phyloP scores from a whole-genome alignment of 2,329 filamentous ascomycete species.

The Fonsecaea pugnacius region DNA sequence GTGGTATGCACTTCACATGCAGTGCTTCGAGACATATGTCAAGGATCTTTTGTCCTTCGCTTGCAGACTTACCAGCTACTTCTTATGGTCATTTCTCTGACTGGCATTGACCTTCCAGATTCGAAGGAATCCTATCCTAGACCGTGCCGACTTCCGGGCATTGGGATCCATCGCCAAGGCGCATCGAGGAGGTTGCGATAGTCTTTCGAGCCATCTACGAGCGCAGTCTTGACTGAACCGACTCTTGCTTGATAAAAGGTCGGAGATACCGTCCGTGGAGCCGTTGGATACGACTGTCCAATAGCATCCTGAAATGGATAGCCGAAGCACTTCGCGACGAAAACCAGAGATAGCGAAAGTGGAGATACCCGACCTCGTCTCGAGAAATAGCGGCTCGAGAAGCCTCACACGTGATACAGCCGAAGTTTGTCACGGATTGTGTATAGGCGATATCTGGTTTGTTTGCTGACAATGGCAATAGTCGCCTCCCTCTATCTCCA shows the following conservation, averaged over 20 bases:
- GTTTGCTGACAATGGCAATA: not conserved
- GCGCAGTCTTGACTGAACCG: not conserved
- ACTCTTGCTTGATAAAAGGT: not conserved
- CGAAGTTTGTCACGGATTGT: not conserved
- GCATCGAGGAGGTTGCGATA: not conserved
- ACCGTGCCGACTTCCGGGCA: not conserved
- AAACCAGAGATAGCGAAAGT: not conserved
- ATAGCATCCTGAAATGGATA: not conserved
- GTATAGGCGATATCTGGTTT: too few relatives aligned
- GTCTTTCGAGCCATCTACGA: not conserved
- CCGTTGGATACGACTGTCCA: not conserved
- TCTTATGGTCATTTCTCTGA: not conserved
- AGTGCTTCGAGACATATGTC: not conserved
- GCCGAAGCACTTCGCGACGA: not conserved
- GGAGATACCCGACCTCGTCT: constrained; percentile 4
- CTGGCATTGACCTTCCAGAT: not conserved
- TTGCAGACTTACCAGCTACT: not conserved
- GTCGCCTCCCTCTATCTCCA: not conserved
- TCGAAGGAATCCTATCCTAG: not conserved
- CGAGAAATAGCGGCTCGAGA: not conserved
- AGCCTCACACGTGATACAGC: not conserved
- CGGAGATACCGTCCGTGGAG: not conserved
- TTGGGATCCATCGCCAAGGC: not conserved
- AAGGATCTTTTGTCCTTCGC: not conserved
- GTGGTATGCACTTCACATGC: not conserved